These are phyloP conservation scores for Aspergillus avenaceus DNA, from an alignment of 495 filamentous ascomycete species.

Conservation along the genomic window DNA sequence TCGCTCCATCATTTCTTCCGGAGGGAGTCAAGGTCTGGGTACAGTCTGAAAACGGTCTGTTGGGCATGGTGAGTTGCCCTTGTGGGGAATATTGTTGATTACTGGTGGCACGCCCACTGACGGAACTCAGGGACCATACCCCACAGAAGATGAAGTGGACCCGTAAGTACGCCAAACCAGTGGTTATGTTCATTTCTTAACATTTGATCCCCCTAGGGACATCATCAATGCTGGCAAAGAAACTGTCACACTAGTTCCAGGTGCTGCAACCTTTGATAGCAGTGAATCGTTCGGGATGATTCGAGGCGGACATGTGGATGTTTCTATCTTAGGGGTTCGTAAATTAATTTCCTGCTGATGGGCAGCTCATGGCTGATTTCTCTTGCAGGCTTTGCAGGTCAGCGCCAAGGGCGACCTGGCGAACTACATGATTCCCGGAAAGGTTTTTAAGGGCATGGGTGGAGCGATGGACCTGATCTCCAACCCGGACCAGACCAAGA, in stretches of 20 bases:
- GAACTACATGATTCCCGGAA: constrained; percentile 90
- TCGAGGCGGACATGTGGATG: constrained; percentile 76
- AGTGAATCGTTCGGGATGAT: constrained; percentile 96
- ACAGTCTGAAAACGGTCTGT: constrained; percentile 88
- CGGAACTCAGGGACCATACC: constrained; percentile 67
- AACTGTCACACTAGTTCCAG: constrained; percentile 79
- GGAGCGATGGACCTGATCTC: constrained; percentile 94
- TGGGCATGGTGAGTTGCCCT: constrained; percentile 56
- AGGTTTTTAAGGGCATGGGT: constrained; percentile 87
- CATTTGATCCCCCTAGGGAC: constrained; percentile 41
- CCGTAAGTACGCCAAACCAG: constrained; percentile 36
- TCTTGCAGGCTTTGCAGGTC: constrained; percentile 73
- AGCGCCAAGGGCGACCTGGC: constrained; percentile 77
- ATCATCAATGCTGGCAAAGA: constrained; percentile 95
- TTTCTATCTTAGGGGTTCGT: constrained; percentile 75
- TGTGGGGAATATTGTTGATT: not conserved
- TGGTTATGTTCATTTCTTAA: not conserved
- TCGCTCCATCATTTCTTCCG: constrained; percentile 78
- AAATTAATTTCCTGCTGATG: not conserved
- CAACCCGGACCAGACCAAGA: constrained; percentile 80
- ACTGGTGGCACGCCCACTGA: not conserved
- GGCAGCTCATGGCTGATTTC: not conserved
- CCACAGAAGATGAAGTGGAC: constrained; percentile 71
- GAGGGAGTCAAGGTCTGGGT: constrained; percentile 75
- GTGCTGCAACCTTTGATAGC: constrained; percentile 77